Base-by-base conservation (phyloP, 2,329 filamentous ascomycete genomes). In the Simplicillium sp. region DNA sequence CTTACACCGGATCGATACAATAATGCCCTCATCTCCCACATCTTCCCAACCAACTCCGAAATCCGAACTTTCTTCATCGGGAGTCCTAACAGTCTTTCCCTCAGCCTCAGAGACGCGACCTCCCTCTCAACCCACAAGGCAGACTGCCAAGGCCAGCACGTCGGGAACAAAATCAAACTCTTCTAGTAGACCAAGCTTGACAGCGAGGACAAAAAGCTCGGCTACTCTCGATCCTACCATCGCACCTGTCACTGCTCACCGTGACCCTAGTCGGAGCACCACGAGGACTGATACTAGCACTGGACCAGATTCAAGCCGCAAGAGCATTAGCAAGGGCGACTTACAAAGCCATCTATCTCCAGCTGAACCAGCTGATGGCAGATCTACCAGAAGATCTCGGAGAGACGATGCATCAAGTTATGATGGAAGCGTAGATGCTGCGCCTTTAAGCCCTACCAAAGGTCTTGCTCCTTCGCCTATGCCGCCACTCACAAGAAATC, bases 221-320 rank as follows among this genome's bases (percentile, higher is more conserved):
- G 60, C 62, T 2, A 54, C 62, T 6, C 59, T 61, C 4, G 63
- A 66, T 15, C 61, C 62, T 18, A 69, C 59, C 45, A 68, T 75
- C 25, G 62, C 70, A 1, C 68, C 75, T 3, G 59, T 72, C 11
- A 70, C 70, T 38, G 66, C 72, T 41, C 69, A 73, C 43, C 62
- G 58, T 44, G 72, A 78, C 39, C 54, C 57, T 16, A 57, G 60
- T 37, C 67, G 71, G 36, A 66, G 58, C 28, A 56, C 65, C 2
- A 50, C 57, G 16, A 64, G 60, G 29, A 54, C 58, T 2, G 70
- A 75, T 14, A 71, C 74, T 20, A 56, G 56, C n/a, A 52, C 57
- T n/a, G 56, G 50, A 38, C 63, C 58, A 31, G 54, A 52, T 15
- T 56, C 57, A 29, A 54, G 55, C 29, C 61, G 64, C 44, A 65